Base-by-base conservation (phyloP, 1,284 basidiomycete species). In the Bondarzewia mesenterica region DNA sequence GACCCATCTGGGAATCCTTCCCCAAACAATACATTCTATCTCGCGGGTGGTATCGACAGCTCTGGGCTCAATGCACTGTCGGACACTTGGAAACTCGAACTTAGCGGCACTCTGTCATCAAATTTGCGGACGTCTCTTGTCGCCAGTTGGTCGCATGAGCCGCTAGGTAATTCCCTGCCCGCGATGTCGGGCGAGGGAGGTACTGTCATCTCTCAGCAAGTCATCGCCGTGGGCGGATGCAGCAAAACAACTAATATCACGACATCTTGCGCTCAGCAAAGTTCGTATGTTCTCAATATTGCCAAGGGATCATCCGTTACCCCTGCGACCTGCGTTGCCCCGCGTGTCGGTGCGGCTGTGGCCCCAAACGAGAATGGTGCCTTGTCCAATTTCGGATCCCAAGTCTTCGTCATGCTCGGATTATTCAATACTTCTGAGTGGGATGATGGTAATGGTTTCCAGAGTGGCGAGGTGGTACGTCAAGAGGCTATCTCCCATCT, bases 401-500 rank as follows among this genome's bases (percentile, higher is more conserved):
- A 89, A 58, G 76, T 77, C 8, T 82, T 87, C 55, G 67, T 87
- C 46, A 60, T 89, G 32, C 69, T 86, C 18, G 86, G 87, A 7
- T 75, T 73, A 2, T 78, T 82, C 47, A 73, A 89, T 56, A 61
- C 65, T 15, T 72, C 80, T 3, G 57, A 70, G 42, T 89, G 86
- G 85, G 61, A 84, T 44, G 86, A 88, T 59, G 71, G 70, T 32
- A 71, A 69, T 37, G 79, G 78, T 1, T 66, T 81, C 10, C 59
- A 68, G 18, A 66, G 68, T 2, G 87, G 87, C 37, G 87, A 89
- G 73, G 78, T 89, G 48, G 86, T 84, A 57, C 59, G 78, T 69
- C 26, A 18, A 25, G 35, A 15, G 29, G 10, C n/a, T 32, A 32
- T 32, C n/a, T 7, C 10, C 35, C n/a, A 20, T 5, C 20, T 21